Evolutionary conservation across 23 red algal genomes (phyloP), one percentile per base, ranked within the genome.

Genomic region (Chondrus crispus): DNA sequence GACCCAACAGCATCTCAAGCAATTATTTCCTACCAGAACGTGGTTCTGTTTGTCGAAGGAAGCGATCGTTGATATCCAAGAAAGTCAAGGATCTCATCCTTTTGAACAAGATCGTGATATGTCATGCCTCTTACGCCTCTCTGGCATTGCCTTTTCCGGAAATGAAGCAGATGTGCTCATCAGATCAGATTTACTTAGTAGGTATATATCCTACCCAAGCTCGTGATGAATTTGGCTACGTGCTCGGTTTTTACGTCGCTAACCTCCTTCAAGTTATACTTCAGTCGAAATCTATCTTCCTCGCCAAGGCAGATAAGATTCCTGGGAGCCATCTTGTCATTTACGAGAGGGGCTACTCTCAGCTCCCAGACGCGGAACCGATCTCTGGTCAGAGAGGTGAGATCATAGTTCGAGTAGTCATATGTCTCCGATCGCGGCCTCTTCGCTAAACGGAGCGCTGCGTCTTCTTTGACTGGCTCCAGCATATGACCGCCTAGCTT

Each of bases 361-460:
- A 89, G 46, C 8, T 79, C 49, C 47, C 49, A 88, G 24, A 68
- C 85, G 10, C 70, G 68, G 57, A 89, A 50, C 9, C 32, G 43
- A 46, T 78, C 70, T 39, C 29, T 5, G 10, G 16, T 57, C 26
- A 78, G 43, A 32, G 46, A 19, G 1, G 68, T 39, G 10, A 76
- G 38, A 45, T 89, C 69, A 68, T 73, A 89, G 50, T 89, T 89
- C 12, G n/a, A 5, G 32, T 89, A 32, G 51, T 89, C 68, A 70
- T 71, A 72, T 18, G 45, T 46, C 43, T 73, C 60, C 8, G 60
- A 6, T 32, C 8, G 26, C 18, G 26, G 60, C 18, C 35, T 66
- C 60, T 19, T 66, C 60, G 60, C 26, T 6, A 19, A n/a, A 22
- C 35, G 60, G 9, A n/a, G 5, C 26, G 60, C 9, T 32, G 7